Conservation (phyloP, 768 basidiomycete species). For the Tephrocybe sp. region DNA sequence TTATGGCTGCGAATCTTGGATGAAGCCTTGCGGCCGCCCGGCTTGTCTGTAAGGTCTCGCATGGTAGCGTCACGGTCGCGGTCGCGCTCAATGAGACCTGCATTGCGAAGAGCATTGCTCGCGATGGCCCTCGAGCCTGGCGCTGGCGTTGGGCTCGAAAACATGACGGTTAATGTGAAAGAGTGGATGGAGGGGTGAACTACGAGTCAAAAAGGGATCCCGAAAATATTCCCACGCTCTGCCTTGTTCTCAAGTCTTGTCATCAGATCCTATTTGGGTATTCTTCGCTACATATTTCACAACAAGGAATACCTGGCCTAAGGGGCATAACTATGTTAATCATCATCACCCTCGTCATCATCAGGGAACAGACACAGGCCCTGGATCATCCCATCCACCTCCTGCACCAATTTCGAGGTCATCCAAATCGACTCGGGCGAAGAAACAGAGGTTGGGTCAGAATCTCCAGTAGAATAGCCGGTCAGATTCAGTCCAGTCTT, state of each 20-base stretch:
- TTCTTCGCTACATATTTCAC: background rate
- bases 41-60: slow-evolving; percentile 69
- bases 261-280: background rate
- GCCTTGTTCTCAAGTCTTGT: background rate
- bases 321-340: slow-evolving; percentile 1
- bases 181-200: slow-evolving; percentile 6
- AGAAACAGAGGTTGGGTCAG: background rate
- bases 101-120: slow-evolving; percentile 60
- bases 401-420: slow-evolving; percentile 15
- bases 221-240: slow-evolving; percentile 27
- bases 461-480: background rate
- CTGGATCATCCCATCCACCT: slow-evolving; percentile 29
- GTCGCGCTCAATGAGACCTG: slow-evolving; percentile 78
- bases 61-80: slow-evolving; percentile 72
- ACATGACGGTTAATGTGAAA: slow-evolving; percentile 36
- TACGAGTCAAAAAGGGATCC: slow-evolving; percentile 34
- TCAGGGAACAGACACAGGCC: slow-evolving; percentile 34
- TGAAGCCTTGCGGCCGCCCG: slow-evolving; percentile 72
- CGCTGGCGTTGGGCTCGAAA: slow-evolving; percentile 60
- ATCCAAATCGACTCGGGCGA: background rate
- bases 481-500: slow-evolving; percentile 3
- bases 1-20: slow-evolving; percentile 61
- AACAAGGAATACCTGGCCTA: background rate
- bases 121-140: slow-evolving; percentile 61
- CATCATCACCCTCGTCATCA: slow-evolving; percentile 16